Evolutionary conservation across 768 basidiomycete species (phyloP).

Genomic region (Botryobasidium botryosum): DNA sequence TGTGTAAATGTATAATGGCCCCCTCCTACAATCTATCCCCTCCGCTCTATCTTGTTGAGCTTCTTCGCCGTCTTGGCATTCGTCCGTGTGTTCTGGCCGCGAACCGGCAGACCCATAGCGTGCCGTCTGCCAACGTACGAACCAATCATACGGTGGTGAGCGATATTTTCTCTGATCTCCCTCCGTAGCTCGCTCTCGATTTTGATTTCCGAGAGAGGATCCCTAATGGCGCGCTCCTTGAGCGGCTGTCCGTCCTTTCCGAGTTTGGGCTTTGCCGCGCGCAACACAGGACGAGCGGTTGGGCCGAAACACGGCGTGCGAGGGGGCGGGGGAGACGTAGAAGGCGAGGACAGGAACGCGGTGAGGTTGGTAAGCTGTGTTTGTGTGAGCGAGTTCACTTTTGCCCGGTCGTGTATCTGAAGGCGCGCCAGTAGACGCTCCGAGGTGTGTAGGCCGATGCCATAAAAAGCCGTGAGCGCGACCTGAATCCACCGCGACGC

Average conservation of each 20-base stretch:
- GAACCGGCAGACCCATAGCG: constrained; percentile 82
- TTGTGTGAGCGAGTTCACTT: constrained; percentile 66
- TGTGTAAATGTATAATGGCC: too few species aligned
- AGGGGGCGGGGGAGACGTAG: constrained; percentile 15
- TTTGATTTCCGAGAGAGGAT: constrained; percentile 56
- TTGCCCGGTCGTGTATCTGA: constrained; percentile 74
- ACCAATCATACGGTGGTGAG: constrained; percentile 84
- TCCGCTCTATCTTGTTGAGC: constrained; percentile 73
- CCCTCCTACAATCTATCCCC: too few species aligned
- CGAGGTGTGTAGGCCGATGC: constrained; percentile 60
- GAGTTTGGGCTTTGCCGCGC: background rate
- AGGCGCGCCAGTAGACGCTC: constrained; percentile 78
- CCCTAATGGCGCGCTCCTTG: too few species aligned
- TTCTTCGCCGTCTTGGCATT: constrained; percentile 84
- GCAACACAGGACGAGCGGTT: background rate
- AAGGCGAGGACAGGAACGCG: constrained; percentile 83
- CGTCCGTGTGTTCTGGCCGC: constrained; percentile 83
- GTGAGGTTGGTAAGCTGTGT: constrained; percentile 83
- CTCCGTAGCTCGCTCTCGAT: constrained; percentile 79
- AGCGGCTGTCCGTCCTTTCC: background rate
- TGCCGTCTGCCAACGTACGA: constrained; percentile 87
- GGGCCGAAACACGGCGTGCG: background rate
- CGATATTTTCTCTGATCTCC: constrained; percentile 77
- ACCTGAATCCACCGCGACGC: constrained; percentile 31
- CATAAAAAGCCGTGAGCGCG: constrained; percentile 83